Base-by-base conservation (phyloP, 352 stramenopile species). In the Thalassiosira hispida region DNA sequence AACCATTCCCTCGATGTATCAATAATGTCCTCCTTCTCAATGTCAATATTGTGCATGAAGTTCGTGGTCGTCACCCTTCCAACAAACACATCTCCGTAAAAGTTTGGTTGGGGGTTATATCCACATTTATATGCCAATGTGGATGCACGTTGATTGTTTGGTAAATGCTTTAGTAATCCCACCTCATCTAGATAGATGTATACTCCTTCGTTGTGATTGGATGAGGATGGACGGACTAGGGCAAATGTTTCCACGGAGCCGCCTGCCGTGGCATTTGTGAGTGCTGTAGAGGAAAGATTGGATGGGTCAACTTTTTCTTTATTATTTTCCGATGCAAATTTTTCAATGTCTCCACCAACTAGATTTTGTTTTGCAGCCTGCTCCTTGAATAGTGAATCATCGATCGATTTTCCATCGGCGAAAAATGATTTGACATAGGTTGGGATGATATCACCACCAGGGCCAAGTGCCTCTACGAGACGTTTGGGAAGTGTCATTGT, bases 131-230 rank as follows among this genome's bases (percentile, higher is more conserved):
- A 18, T 5, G 84, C 84, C 25, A 89, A 80, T 18, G 73, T 31
- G 1, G 66, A 81, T 12, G 84, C 86, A 63, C 88, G 56, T 9
- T 25, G 59, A 46, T 93, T 93, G 2, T 72, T 23, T 12, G 84
- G 81, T 8, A 93, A 65, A 51, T 85, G 78, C 49, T 93, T 93
- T 20, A 93, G 53, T 73, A 93, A 79, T 2, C 88, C 88, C 1
- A 92, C 82, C 69, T 93, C 88, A 73, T 93, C 88, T 9, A 93
- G 60, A 56, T 93, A 93, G n/a, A 93, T 85, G 49, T 90, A 85
- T 3, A 92, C 84, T 7, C 77, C 79, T 11, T 73, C 62, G 67
- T 82, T 85, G 0, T 79, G 62, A 64, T 93, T 93, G 14, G 84
- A 83, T 16, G 76, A 61, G 4, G 79, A 84, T 0, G 88, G 79